Evolutionary conservation across 1,284 basidiomycete species (phyloP), one percentile per base, ranked within the genome.

Genomic region (Cystobasidium pallidum): DNA sequence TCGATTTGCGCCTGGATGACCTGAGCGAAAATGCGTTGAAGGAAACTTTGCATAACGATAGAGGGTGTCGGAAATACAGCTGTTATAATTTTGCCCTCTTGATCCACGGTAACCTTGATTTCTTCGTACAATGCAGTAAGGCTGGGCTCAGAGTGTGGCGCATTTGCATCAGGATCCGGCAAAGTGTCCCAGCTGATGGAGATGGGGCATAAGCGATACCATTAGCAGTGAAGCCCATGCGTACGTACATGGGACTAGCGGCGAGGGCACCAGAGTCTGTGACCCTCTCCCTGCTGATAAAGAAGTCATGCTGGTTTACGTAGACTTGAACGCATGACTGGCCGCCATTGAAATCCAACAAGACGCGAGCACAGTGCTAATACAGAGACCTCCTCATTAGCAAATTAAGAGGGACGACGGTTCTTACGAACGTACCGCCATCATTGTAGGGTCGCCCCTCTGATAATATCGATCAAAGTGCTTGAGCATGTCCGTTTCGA

Each of bases 251-350:
- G 1, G 76, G 70, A 0, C 75, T 75, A 0, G 73, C 74, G 0
- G 75, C 74, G 11, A 78, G 65, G 0, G 74, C 70, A 21, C 76
- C 72, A 3, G 81, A 81, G 24, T 83, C 83, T 41, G 83, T 74
- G 11, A 84, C 79, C 68, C 90, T 87, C 79, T 96, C 95, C 74
- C 84, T 84, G n/a, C 83, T 84, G 80, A 97, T 96, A 84, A 98
- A 98, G 84, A 98, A 98, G 81, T 99, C 96, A 79, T 99, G 96
- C 81, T 99, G 96, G 78, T 99, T 99, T 75, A 99, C 96, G 79
- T 99, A 99, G 34, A 99, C 92, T 81, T 98, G 94, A 4, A 99
- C 91, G 79, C 95, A 99, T 3, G 92, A 94, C 45, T 90, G 86
- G 11, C 96, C 96, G 2, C 96, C 96, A 78, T 99, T 99, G 84